Base-by-base conservation (phyloP, 345 rosid genomes). In the Salix udensis region DNA sequence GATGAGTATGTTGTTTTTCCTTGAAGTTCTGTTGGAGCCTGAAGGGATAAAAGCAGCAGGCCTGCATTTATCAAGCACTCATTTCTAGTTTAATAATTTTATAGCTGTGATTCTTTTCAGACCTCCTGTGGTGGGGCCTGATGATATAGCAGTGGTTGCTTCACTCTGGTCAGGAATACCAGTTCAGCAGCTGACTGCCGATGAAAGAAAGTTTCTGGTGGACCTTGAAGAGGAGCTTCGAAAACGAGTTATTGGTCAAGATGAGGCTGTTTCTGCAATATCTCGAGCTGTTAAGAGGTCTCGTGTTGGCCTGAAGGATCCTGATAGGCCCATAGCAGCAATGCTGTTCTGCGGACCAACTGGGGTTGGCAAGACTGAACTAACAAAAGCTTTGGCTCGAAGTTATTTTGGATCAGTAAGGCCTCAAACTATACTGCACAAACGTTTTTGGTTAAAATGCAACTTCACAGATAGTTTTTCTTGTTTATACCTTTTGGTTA, bases 291-390 rank as follows among this genome's bases (percentile, higher is more conserved):
- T 96, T 40, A 96, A 88, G 86, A 93, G 99, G 85, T 92, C 99
- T 9, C 88, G 98, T 9, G 91, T 91, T 67, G 99, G 98, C 46
- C 82, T 96, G 77, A 92, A 91, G 76, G 94, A 96, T 84, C 97
- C 98, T 11, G 87, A 87, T 75, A 88, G 99, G 79, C 99, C 99
- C 48, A 92, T 91, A 65, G 96, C 99, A 1, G 94, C 98, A 52
- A 91, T 96, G 97, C 91, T 96, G 70, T 96, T 96, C 73, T 96
- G 99, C 80, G 99, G 99, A 64, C 99, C 98, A 50, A 96, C 99
- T 36, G 99, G 99, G 58, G 98, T 96, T 70, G 99, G 99, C 34
- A 96, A 96, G 86, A 96, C 99, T 26, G 98, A 96, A 78, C 88
- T 96, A 80, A 81, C 97, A 46, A 96, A 92, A 86, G 93, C 99